Evolutionary conservation across 148 eudicot genomes (phyloP), one percentile per base, ranked within the genome.

Genomic region (Vaccinium myrtillus): DNA sequence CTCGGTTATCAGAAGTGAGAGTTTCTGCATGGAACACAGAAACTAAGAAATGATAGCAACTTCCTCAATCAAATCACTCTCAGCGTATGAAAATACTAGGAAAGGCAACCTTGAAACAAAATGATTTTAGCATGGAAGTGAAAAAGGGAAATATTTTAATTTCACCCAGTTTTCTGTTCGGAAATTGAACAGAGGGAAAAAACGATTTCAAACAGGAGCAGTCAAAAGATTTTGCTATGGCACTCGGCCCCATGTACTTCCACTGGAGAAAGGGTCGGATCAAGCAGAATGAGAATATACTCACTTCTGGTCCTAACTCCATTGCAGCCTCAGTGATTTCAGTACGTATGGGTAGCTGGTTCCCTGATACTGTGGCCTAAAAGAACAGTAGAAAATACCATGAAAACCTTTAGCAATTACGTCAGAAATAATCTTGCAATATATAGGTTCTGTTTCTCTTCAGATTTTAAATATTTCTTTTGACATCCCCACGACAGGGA

Each of bases 281-380:
- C 50, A 74, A 7, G 30, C 18, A 30, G 75, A 30, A 70, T 70
- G 46, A 43, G 46, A 43, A 43, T 43, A 27, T 16, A 13, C 30
- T 73, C 32, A 94, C 98, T 83, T 92, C 98, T 14, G 98, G 87
- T 75, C 98, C 98, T 82, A 96, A 84, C 71, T 90, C 96, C 97
- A 94, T 92, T 78, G 98, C 98, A 87, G 98, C 95, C 88, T 96
- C 98, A 51, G 98, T 96, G 78, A 96, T 96, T 88, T 96, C 98
- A 74, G 93, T 94, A 39, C 98, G 93, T 50, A 96, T 82, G 55
- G 98, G 98, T 87, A 94, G 98, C 88, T 94, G 98, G 86, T 94
- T 96, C 12, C 98, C 98, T 56, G 98, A 93, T 36, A 96, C 93
- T 27, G 98, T 96, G 75, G 89, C 98, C 98, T 96, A 69, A 30